Conservation (phyloP, 495 filamentous ascomycete species). For the Echria macrotheca region DNA sequence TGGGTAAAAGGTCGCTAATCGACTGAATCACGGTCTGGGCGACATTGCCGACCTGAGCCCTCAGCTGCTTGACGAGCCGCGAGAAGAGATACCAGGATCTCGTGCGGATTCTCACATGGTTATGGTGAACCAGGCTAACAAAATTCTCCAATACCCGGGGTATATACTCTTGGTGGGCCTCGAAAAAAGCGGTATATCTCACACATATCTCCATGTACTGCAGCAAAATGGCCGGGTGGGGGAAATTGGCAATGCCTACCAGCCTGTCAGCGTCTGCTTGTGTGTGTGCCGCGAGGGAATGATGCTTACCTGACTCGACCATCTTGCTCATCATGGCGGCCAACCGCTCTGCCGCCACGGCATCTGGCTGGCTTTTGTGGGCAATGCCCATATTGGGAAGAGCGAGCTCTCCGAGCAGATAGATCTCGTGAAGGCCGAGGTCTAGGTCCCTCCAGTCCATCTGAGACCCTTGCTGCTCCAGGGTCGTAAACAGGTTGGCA, state of each 20-base stretch:
- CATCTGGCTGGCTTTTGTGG: constrained; percentile 70
- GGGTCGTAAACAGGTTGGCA: constrained; percentile 69
- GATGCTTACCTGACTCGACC: constrained; percentile 75
- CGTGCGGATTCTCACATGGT: constrained; percentile 74
- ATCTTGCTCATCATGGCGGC: constrained; percentile 89
- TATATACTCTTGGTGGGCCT: constrained; percentile 69
- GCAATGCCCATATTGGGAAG: constrained; percentile 79
- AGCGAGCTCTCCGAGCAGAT: constrained; percentile 88
- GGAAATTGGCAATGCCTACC: constrained; percentile 71
- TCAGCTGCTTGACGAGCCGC: constrained; percentile 83
- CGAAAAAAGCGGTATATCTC: constrained; percentile 89
- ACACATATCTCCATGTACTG: constrained; percentile 99
- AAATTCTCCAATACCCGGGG: constrained; percentile 87
- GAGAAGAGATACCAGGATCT: constrained; percentile 97
- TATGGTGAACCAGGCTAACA: constrained; percentile 80
- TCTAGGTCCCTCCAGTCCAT: constrained; percentile 95
- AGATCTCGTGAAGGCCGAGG: constrained; percentile 94
- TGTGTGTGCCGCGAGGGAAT: background rate
- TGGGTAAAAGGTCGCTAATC: constrained; percentile 79
- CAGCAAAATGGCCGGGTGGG: constrained; percentile 85
- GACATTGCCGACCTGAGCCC: constrained; percentile 76
- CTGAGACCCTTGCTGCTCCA: constrained; percentile 60
- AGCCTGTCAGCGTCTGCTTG: constrained; percentile 16
- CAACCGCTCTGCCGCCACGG: constrained; percentile 67
- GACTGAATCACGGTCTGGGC: constrained; percentile 85